Evolutionary conservation across 345 rosid genomes (phyloP).

Genomic region (Gossypium longicalyx): DNA sequence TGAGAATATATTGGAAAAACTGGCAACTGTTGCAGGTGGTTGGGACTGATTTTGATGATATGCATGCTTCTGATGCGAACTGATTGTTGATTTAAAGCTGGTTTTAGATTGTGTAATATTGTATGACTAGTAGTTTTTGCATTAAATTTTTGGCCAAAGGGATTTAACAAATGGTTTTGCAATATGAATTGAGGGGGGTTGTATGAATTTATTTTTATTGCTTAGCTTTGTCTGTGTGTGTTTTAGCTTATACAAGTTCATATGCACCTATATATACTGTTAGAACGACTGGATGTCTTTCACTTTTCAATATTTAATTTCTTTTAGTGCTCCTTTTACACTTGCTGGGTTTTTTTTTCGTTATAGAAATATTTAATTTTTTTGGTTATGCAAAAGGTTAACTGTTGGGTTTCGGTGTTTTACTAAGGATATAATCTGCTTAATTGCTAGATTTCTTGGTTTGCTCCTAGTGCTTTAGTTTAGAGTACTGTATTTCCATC

Average conservation of each 20-base stretch:
- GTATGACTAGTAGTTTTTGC: no score
- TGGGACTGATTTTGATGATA: not conserved
- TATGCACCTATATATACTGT: not conserved
- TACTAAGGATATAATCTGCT: not conserved
- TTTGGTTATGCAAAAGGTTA: not conserved
- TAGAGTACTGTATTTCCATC: not conserved
- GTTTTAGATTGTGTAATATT: not conserved
- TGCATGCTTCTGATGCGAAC: not conserved
- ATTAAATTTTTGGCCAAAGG: not conserved
- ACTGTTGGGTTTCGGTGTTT: not conserved
- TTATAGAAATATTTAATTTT: not conserved
- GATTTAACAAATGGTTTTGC: not conserved
- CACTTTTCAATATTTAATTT: not conserved
- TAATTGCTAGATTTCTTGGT: not conserved
- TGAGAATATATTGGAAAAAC: not conserved
- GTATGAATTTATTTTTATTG: not conserved
- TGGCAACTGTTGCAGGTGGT: constrained; percentile 17
- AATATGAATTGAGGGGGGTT: not conserved
- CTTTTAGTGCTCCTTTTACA: not conserved
- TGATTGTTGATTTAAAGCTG: not conserved
- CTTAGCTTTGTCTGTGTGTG: not conserved
- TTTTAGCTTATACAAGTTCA: not conserved
- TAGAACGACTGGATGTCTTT: not conserved
- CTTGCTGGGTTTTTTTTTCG: not conserved
- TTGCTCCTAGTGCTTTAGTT: not conserved